A percentile compares a stretch with the other conserved stretches of the same genome.
These are phyloP conservation scores for Penicillium angulare DNA, from an alignment of 495 filamentous ascomycete species.

Conservation along the genomic window DNA sequence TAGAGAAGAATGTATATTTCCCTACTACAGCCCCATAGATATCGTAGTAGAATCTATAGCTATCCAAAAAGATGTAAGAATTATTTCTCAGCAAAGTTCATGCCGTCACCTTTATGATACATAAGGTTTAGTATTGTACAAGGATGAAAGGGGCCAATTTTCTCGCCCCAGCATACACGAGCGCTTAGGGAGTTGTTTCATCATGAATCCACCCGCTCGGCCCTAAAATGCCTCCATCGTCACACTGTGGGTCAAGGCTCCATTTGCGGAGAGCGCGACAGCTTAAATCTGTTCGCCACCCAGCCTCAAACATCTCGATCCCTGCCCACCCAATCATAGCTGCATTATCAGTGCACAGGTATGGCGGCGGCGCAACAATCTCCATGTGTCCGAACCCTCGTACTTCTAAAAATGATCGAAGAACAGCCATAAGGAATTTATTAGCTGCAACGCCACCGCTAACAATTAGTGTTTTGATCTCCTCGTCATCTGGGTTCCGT, in stretches of 20 bases:
- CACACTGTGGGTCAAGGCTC: slow-evolving; percentile 63
- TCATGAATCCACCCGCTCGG: slow-evolving; percentile 36
- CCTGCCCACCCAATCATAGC: slow-evolving; percentile 98
- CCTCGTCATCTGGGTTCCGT: slow-evolving; percentile 17
- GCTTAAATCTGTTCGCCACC: slow-evolving; percentile 61
- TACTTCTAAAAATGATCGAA: slow-evolving; percentile 59
- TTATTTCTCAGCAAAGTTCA: too few relatives aligned
- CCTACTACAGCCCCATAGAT: too few relatives aligned
- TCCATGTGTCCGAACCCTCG: slow-evolving; percentile 61
- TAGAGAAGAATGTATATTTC: too few relatives aligned
- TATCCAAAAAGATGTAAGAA: too few relatives aligned
- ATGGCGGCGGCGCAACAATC: slow-evolving; percentile 68
- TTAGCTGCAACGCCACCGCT: slow-evolving; percentile 91
- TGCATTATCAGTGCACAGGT: slow-evolving; percentile 89
- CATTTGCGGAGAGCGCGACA: slow-evolving; percentile 68
- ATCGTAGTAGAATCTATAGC: too few relatives aligned
- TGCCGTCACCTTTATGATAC: too few relatives aligned
- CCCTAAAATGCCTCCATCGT: slow-evolving; percentile 53
- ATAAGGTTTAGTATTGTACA: too few relatives aligned
- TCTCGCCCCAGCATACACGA: too few relatives aligned
- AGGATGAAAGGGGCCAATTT: too few relatives aligned
- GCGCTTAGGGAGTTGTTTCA: neutral
- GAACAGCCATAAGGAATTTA: slow-evolving; percentile 65
- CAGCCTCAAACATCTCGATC: slow-evolving; percentile 84
- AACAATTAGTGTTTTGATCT: slow-evolving; percentile 67